Conservation (phyloP, 2,329 filamentous ascomycete genomes). For the Trichoderma asperellum region DNA sequence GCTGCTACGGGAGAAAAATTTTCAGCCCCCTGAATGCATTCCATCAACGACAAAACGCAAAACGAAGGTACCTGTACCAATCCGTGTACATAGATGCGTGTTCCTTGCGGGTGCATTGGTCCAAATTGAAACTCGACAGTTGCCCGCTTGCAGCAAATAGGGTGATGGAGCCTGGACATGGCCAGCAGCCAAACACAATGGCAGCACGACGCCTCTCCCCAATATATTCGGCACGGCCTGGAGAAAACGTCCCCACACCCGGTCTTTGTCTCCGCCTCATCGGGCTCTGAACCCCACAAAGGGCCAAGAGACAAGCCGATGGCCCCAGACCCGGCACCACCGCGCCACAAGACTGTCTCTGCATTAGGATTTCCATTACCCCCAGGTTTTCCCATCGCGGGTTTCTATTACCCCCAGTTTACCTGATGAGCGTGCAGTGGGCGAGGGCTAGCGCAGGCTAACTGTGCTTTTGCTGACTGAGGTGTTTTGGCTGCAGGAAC, state of each 20-base stretch:
- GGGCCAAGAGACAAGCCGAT: conserved; percentile 7
- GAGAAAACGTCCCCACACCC: conserved; percentile 23
- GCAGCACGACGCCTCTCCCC: conserved; percentile 12
- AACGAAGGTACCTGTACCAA: not conserved
- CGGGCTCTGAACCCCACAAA: conserved; percentile 26
- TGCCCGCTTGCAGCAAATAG: conserved; percentile 1
- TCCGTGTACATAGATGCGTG: not conserved
- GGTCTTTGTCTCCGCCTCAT: conserved; percentile 26
- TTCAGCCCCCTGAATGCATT: conserved; percentile 2
- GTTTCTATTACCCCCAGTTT: conserved; percentile 46
- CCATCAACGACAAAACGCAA: not conserved
- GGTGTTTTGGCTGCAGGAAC: conserved; percentile 6
- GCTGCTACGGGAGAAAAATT: conserved; percentile 6
- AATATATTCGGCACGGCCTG: conserved; percentile 26
- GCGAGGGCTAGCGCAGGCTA: conserved; percentile 20
- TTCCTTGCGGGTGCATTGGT: conserved; percentile 7
- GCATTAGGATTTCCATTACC: conserved; percentile 42
- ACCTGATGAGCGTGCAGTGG: conserved; percentile 37
- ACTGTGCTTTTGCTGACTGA: conserved; percentile 18
- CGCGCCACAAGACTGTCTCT: conserved; percentile 2
- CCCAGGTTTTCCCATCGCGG: conserved; percentile 40
- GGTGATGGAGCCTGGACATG: not conserved
- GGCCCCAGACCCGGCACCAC: conserved; percentile 13
- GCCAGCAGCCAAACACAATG: conserved; percentile 15
- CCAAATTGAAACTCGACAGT: not conserved